These are phyloP conservation scores for Thermomucor indicae-seudaticae DNA, from an alignment of 371 early-diverging fungal species.

Conservation along the genomic window DNA sequence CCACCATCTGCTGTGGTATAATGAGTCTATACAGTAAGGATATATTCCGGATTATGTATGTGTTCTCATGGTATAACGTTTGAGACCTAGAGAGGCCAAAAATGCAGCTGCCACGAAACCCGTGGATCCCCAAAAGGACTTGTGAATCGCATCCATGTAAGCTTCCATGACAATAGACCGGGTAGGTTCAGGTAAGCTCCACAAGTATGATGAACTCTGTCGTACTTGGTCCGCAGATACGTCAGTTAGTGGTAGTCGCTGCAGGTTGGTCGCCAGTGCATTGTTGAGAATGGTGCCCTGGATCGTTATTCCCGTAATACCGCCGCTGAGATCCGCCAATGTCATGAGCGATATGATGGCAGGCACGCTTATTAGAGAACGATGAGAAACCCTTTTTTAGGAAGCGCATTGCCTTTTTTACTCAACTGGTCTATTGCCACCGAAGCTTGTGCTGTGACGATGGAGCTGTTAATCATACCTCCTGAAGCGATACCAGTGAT, in stretches of 20 bases:
- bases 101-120: conserved; percentile 29
- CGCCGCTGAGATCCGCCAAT: conserved; percentile 40
- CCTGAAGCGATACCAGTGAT: conserved; percentile 65
- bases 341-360: conserved; percentile 39
- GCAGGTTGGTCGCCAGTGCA: conserved; percentile 8
- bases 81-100: conserved; percentile 20
- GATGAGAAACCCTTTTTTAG: background rate
- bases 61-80: conserved; percentile 27
- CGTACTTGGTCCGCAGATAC: conserved; percentile 23
- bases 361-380: conserved; percentile 25
- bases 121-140: conserved; percentile 31
- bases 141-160: conserved; percentile 28
- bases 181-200: conserved; percentile 21
- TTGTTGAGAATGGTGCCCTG: conserved; percentile 33
- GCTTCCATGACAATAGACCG: conserved; percentile 18
- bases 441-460: conserved; percentile 42
- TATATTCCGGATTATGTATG: no score
- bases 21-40: no score
- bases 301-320: conserved; percentile 36
- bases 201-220: conserved; percentile 26
- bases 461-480: conserved; percentile 55
- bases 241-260: conserved; percentile 11
- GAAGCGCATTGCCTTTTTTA: background rate
- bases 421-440: conserved; percentile 35
- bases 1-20: no score